These are phyloP conservation scores for Cornus kousa DNA, from an alignment of 148 eudicot genomes.

Conservation along the genomic window DNA sequence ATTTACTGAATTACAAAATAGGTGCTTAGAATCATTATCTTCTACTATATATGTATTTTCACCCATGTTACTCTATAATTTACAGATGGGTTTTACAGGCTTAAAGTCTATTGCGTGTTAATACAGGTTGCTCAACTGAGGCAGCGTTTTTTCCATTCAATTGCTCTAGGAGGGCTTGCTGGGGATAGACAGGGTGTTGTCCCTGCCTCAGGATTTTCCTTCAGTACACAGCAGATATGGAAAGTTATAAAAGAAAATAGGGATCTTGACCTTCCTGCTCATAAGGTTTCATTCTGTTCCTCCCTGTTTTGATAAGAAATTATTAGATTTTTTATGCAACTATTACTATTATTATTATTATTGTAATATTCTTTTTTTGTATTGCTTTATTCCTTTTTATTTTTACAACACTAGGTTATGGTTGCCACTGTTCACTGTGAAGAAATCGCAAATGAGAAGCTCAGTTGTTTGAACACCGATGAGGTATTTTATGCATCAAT, in stretches of 20 bases:
- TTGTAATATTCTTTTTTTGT: background rate
- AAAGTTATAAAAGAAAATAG: constrained; percentile 26
- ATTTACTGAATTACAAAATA: background rate
- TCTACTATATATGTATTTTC: background rate
- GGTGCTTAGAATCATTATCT: background rate
- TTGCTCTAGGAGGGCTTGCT: constrained; percentile 34
- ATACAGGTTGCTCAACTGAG: constrained; percentile 27
- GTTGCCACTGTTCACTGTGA: constrained; percentile 44
- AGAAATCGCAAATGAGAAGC: constrained; percentile 34
- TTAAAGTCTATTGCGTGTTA: background rate
- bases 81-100: background rate
- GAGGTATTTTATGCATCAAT: constrained; percentile 10
- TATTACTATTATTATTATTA: no score
- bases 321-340: background rate
- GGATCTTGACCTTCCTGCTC: constrained; percentile 37
- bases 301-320: background rate
- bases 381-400: background rate
- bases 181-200: constrained; percentile 31
- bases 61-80: background rate
- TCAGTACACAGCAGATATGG: constrained; percentile 34
- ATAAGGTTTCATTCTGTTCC: constrained; percentile 19
- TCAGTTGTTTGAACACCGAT: constrained; percentile 13
- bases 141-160: constrained; percentile 25
- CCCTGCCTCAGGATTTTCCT: constrained; percentile 35
- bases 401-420: constrained; percentile 26